phyloP scores from a whole-genome alignment of 2,329 filamentous ascomycete genomes.

The Claviceps spartinae region DNA sequence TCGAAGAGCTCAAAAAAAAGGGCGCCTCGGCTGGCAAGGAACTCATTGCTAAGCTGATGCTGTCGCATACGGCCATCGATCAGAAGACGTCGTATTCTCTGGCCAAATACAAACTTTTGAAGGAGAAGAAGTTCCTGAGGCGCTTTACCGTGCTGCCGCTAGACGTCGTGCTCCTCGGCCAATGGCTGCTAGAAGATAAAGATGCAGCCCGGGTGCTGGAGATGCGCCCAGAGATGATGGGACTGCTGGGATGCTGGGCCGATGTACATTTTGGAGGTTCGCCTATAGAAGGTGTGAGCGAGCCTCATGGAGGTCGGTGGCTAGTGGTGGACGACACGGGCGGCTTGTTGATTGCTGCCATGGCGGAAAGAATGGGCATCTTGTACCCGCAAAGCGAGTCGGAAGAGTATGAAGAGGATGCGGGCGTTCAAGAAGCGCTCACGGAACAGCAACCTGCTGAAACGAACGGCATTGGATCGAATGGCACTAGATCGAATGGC shows the following conservation, averaged over 20 bases:
- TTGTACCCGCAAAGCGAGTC: conserved; percentile 38
- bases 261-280: conserved; percentile 58
- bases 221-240: conserved; percentile 70
- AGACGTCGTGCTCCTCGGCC: conserved; percentile 61
- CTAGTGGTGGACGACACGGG: conserved; percentile 79
- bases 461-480: background rate
- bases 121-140: conserved; percentile 85
- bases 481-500: too few relatives aligned
- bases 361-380: conserved; percentile 83
- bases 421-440: background rate
- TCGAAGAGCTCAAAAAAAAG: conserved; percentile 60
- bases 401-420: conserved; percentile 3
- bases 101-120: conserved; percentile 90
- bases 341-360: conserved; percentile 64
- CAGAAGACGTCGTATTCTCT: conserved; percentile 91
- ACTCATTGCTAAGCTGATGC: conserved; percentile 81
- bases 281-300: conserved; percentile 13
- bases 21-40: conserved; percentile 72
- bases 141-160: conserved; percentile 76
- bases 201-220: conserved; percentile 75
- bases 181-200: conserved; percentile 68
- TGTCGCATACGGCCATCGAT: conserved; percentile 77
- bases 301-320: conserved; percentile 42
- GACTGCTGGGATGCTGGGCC: conserved; percentile 72
- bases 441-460: conserved; percentile 1